Conservation (phyloP, 2,329 filamentous ascomycete genomes). For the Colletotrichum sp. region DNA sequence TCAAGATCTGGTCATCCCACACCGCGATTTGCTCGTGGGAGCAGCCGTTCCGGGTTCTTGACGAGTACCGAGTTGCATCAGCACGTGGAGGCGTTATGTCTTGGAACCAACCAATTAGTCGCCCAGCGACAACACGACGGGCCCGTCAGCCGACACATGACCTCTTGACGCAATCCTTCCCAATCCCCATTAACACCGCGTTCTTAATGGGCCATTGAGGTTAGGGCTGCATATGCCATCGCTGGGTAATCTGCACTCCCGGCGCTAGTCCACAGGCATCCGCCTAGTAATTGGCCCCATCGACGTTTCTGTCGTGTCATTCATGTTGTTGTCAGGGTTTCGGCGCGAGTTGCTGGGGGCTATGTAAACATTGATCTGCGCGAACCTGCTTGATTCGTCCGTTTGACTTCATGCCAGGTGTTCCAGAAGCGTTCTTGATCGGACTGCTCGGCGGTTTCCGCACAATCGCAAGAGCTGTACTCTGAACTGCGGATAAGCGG, state of each 20-base stretch:
- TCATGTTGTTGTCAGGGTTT: background rate
- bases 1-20: background rate
- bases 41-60: background rate
- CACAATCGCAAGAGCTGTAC: background rate
- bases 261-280: constrained; percentile 16
- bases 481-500: background rate
- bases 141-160: constrained; percentile 5
- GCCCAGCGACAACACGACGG: background rate
- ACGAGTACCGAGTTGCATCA: background rate
- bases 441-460: background rate
- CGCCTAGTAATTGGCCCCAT: constrained; percentile 5
- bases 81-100: background rate
- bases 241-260: constrained; percentile 11
- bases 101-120: background rate
- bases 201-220: background rate
- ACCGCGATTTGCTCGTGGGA: background rate
- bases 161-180: background rate
- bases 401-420: background rate
- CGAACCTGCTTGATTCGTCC: background rate
- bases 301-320: background rate
- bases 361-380: background rate
- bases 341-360: background rate
- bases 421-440: background rate
- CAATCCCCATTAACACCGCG: background rate
- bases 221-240: constrained; percentile 23